Conservation (phyloP, 2,329 filamentous ascomycete species). For the Nemania sp. region DNA sequence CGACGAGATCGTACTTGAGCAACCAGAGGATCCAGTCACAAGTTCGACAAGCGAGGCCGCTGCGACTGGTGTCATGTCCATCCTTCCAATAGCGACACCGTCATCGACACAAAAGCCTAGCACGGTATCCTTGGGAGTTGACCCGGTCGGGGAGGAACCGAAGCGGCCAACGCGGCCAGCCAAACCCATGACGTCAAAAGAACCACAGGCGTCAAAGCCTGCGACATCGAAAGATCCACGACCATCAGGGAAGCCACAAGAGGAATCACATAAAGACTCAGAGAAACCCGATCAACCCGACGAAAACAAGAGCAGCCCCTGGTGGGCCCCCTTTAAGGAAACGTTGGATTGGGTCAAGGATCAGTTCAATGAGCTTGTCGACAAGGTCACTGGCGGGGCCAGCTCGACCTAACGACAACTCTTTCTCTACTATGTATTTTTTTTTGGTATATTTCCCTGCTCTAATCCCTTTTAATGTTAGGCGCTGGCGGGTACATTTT, state of each 20-base stretch:
- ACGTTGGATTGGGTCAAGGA: conserved; percentile 36
- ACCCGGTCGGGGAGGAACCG: conserved; percentile 4
- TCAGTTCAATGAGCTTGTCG: conserved; percentile 32
- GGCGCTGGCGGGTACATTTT: conserved; percentile 7
- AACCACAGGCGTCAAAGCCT: background rate
- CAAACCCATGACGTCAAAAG: conserved; percentile 6
- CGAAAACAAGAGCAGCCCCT: conserved; percentile 19
- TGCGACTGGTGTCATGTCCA: conserved; percentile 28
- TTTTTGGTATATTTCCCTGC: conserved; percentile 4
- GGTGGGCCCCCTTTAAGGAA: conserved; percentile 31
- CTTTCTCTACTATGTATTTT: background rate
- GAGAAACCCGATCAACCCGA: conserved; percentile 16
- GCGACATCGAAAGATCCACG: background rate
- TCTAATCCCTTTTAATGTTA: background rate
- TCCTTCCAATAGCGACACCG: conserved; percentile 25
- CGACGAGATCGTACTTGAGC: conserved; percentile 36
- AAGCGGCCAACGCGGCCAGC: conserved; percentile 12
- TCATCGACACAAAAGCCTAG: conserved; percentile 14
- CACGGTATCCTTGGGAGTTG: conserved; percentile 9
- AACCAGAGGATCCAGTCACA: conserved; percentile 35
- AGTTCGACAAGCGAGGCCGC: conserved; percentile 19
- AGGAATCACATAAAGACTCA: conserved; percentile 1
- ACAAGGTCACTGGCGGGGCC: conserved; percentile 25
- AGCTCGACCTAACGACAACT: conserved; percentile 6
- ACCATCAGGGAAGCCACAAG: conserved; percentile 4